These are phyloP conservation scores for Acanthamoeba healyi DNA, from an alignment of 208 protist genomes.

Conservation along the genomic window DNA sequence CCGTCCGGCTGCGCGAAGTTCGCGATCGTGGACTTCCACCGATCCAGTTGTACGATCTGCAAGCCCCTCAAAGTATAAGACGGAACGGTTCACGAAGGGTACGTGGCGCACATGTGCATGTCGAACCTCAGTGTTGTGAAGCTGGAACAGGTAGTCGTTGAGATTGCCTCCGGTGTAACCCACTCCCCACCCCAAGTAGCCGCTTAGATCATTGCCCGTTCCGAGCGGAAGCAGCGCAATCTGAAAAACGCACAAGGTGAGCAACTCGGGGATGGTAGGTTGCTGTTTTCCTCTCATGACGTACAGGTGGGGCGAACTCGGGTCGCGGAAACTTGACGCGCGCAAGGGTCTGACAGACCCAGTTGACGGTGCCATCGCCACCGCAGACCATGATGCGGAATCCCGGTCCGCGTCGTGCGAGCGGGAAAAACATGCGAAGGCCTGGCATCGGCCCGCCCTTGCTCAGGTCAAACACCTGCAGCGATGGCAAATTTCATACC, in stretches of 20 bases:
- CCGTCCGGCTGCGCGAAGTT: not conserved
- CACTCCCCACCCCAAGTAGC: constrained; percentile 40
- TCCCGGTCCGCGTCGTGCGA: not conserved
- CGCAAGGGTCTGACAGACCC: constrained; percentile 41
- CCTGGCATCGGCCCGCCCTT: constrained; percentile 41
- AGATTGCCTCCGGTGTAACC: constrained; percentile 59
- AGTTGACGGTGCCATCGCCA: constrained; percentile 64
- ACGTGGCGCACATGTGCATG: no score
- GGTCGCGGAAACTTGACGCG: constrained; percentile 28
- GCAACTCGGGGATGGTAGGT: no score
- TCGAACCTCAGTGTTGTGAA: constrained; percentile 5
- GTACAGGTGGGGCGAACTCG: constrained; percentile 16
- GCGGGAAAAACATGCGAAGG: constrained; percentile 38
- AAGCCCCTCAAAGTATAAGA: not conserved
- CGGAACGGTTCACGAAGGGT: not conserved
- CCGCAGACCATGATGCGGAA: constrained; percentile 63
- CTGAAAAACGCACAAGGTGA: not conserved
- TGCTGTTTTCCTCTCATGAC: no score
- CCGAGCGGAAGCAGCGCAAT: constrained; percentile 44
- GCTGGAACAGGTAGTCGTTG: constrained; percentile 20
- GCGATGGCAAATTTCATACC: no score
- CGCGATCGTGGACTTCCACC: constrained; percentile 48
- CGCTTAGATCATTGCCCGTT: constrained; percentile 49
- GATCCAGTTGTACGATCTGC: constrained; percentile 31
- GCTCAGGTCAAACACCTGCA: constrained; percentile 25